Evolutionary conservation across 768 basidiomycete genomes (phyloP).

Genomic region (Boletus rubroflammeus): DNA sequence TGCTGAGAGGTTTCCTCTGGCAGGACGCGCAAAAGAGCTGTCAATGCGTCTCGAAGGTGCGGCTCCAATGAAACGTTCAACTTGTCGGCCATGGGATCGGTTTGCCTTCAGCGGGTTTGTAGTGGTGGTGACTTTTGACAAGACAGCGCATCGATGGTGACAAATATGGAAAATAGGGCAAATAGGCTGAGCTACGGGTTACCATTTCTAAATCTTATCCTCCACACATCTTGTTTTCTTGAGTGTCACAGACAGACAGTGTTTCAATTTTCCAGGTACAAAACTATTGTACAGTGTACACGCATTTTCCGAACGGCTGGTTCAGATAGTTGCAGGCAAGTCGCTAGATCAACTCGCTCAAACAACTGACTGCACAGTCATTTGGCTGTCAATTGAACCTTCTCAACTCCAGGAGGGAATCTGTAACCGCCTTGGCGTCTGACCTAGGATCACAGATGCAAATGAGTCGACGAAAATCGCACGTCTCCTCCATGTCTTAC

Average conservation of each 20-base stretch:
- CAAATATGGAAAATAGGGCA: background rate
- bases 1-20: constrained; percentile 43
- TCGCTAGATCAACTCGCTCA: background rate
- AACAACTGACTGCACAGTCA: background rate
- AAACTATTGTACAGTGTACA: background rate
- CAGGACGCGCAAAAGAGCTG: constrained; percentile 42
- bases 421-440: constrained; percentile 64
- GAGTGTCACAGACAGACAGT: background rate
- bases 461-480: constrained; percentile 8
- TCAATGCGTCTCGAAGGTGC: constrained; percentile 53
- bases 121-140: background rate
- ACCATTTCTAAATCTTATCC: too few relatives aligned
- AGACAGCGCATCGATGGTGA: too few relatives aligned
- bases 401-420: constrained; percentile 63
- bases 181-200: too few relatives aligned
- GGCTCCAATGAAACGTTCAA: constrained; percentile 66
- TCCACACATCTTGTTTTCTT: too few relatives aligned
- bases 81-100: constrained; percentile 7
- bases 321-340: background rate
- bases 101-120: background rate
- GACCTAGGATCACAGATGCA: constrained; percentile 39
- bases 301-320: background rate
- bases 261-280: background rate
- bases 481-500: constrained; percentile 36
- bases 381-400: constrained; percentile 19